Evolutionary conservation across 768 basidiomycete species (phyloP).

Genomic region (Amanita inopinata): DNA sequence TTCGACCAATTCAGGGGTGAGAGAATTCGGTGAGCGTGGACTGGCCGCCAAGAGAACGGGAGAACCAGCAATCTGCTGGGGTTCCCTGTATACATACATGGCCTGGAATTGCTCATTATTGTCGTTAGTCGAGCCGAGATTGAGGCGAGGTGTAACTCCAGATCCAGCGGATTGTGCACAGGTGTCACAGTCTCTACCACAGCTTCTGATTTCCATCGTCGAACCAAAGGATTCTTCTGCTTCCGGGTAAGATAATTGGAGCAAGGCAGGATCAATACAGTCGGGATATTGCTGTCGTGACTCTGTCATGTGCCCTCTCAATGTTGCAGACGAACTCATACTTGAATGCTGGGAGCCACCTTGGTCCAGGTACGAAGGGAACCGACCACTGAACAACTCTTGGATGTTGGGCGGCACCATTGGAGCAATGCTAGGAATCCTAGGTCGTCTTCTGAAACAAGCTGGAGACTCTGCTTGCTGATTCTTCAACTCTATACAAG

Average conservation of each 20-base stretch:
- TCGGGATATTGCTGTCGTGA: neutral
- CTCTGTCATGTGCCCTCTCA: neutral
- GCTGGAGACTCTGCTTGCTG: neutral
- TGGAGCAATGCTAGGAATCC: conserved; percentile 31
- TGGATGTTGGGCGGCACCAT: conserved; percentile 13
- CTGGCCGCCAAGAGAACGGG: neutral
- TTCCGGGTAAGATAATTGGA: neutral
- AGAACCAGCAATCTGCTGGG: neutral
- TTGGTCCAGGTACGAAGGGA: neutral
- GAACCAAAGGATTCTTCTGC: neutral
- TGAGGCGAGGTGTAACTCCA: neutral
- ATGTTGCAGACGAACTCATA: neutral
- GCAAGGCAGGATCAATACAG: neutral
- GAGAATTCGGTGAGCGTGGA: neutral
- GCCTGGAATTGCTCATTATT: neutral
- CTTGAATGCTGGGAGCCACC: neutral
- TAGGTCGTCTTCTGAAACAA: conserved; percentile 16
- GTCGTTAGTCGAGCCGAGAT: neutral
- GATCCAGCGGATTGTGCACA: too few species aligned
- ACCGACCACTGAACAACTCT: neutral
- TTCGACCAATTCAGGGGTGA: conserved; percentile 2
- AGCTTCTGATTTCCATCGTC: neutral
- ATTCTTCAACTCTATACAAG: conserved; percentile 24
- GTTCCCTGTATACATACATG: neutral
- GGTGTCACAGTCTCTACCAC: too few species aligned